Base-by-base conservation (phyloP, 2,329 filamentous ascomycete genomes). In the Aschersonia sp. region DNA sequence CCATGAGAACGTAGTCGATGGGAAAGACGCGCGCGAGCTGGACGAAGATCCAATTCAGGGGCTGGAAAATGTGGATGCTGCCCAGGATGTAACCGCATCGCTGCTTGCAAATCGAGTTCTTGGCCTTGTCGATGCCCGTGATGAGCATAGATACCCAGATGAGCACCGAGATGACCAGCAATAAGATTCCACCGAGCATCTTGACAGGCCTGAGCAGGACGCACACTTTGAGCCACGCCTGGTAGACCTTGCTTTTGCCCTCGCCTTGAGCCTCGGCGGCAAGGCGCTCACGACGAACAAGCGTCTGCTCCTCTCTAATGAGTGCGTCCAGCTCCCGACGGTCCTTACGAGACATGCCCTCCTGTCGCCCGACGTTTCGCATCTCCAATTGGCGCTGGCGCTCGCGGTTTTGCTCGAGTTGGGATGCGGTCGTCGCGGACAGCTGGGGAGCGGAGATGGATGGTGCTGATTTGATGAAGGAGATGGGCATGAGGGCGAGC, bases 121-220 rank as follows among this genome's bases (percentile, higher is more conserved):
- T 89, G 37, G 88, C 87, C 69, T 97, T 97, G 75, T 98, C 92
- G 58, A 97, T 88, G 54, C 81, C 84, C 0, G 90, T 97, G 60
- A 97, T 84, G 55, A 97, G 76, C 87, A 98, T 97, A 10, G 87
- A 94, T 7, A 83, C 76, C 76, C 87, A 94, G 54, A 94, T 75
- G 41, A 94, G 55, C 11, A 95, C 65, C 0, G 86, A 74, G 29
- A 95, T 62, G 2, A 87, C 54, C 32, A 95, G 73, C 3, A 97
- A 68, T 0, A 94, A 55, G 45, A 95, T 70, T 11, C 92, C 92
- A 2, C 87, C 84, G 11, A 97, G 64, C 41, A 97, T 77, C 68
- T 94, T 95, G 56, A 98, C 69, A 1, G 92, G 92, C 6, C 89
- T 79, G 64, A 97, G 84, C 39, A 94, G 66, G 12, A 86, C 84